Conservation (phyloP, 1,284 basidiomycete genomes). For the Chalciporus piperatoides region DNA sequence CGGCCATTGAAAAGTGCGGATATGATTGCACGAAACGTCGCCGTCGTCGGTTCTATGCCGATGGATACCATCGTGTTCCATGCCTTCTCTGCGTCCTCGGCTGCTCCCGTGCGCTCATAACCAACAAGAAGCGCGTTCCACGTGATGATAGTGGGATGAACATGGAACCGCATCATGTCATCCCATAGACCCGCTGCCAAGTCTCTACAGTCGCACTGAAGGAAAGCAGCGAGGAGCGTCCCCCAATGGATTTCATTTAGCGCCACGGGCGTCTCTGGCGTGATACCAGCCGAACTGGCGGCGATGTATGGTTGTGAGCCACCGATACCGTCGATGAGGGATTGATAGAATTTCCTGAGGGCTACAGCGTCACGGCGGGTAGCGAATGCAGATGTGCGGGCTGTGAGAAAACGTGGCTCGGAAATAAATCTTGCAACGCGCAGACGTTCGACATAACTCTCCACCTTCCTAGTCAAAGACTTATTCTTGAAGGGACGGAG, state of each 20-base stretch:
- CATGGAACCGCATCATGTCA: constrained; percentile 49
- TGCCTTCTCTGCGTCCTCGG: constrained; percentile 45
- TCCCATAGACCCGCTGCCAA: constrained; percentile 61
- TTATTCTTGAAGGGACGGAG: constrained; percentile 36
- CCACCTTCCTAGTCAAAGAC: constrained; percentile 37
- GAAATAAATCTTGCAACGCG: constrained; percentile 48
- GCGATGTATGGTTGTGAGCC: constrained; percentile 47
- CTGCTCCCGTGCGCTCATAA: constrained; percentile 46
- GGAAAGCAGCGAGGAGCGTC: constrained; percentile 58
- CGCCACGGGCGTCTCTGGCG: constrained; percentile 40
- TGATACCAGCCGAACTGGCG: constrained; percentile 34
- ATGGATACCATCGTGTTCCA: constrained; percentile 60
- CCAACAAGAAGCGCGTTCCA: constrained; percentile 68
- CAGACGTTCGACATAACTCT: constrained; percentile 45
- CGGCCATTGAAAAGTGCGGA: constrained; percentile 49
- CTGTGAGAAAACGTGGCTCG: constrained; percentile 46
- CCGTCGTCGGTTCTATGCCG: constrained; percentile 49
- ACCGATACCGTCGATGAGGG: constrained; percentile 47
- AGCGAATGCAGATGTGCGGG: constrained; percentile 46
- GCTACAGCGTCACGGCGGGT: constrained; percentile 27
- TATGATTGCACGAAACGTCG: constrained; percentile 62
- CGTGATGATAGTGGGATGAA: constrained; percentile 46
- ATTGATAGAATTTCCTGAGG: constrained; percentile 47
- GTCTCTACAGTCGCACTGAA: constrained; percentile 49
- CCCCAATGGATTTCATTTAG: constrained; percentile 58